A percentile compares a stretch with the other conserved stretches of the same genome.
These are phyloP conservation scores for Secale cereale DNA, from an alignment of 176 grass and related monocot genomes.

Conservation along the genomic window DNA sequence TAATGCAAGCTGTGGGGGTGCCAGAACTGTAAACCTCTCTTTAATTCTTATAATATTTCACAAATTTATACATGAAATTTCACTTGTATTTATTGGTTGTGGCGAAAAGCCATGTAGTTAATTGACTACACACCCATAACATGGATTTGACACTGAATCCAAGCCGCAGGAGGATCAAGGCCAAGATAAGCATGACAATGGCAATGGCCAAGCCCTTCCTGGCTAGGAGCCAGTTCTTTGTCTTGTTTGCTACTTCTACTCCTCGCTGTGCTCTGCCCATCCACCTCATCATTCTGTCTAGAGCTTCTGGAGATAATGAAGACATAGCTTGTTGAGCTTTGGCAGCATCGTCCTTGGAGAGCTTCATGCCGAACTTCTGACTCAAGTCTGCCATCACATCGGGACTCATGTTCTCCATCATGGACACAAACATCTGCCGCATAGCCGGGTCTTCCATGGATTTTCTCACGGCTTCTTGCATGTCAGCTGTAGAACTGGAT, in stretches of 20 bases:
- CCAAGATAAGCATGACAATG: constrained; percentile 68
- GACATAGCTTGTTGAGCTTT: constrained; percentile 77
- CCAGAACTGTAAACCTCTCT: too few relatives aligned
- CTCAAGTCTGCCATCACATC: constrained; percentile 90
- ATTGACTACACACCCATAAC: too few relatives aligned
- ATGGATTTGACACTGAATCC: constrained; percentile 25
- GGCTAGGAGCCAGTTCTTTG: constrained; percentile 82
- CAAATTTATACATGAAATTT: too few relatives aligned
- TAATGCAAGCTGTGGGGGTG: too few relatives aligned
- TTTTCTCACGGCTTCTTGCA: constrained; percentile 65
- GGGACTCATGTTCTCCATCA: constrained; percentile 89
- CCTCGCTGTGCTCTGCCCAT: constrained; percentile 66
- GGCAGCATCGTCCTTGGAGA: constrained; percentile 76
- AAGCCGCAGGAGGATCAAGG: constrained; percentile 60
- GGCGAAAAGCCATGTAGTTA: too few relatives aligned
- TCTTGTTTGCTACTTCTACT: constrained; percentile 57
- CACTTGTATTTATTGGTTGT: too few relatives aligned
- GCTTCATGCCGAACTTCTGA: constrained; percentile 73
- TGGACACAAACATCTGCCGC: constrained; percentile 75
- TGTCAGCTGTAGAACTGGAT: constrained; percentile 41
- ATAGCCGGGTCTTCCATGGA: constrained; percentile 82
- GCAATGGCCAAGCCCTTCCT: constrained; percentile 75
- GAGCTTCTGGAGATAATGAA: constrained; percentile 63
- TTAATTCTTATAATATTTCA: too few relatives aligned
- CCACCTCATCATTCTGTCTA: constrained; percentile 92